Evolutionary conservation across 306 rosid genomes (phyloP), one percentile per base, ranked within the genome.

Genomic region (Quercus berberidifolia): DNA sequence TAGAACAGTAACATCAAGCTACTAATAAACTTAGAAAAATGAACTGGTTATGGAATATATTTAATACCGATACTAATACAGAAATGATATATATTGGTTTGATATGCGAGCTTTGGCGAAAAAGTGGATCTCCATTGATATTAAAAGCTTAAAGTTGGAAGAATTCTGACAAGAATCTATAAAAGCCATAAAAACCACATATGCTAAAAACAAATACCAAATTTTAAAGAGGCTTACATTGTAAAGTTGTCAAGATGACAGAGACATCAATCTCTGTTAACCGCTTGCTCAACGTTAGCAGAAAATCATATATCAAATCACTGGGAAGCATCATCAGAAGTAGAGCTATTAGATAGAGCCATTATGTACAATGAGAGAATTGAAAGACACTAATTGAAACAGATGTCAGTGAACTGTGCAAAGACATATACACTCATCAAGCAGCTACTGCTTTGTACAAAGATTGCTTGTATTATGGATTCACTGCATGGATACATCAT

Each of bases 261-360:
- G 97, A 91, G 81, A 94, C 97, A 71, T 94, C 98, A 33, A 85
- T 70, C 90, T 92, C 98, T 4, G 86, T 81, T 76, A 94, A 81
- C 57, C 84, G 81, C 89, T 92, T 88, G 91, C 97, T 83, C 97
- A 94, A 76, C 84, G 86, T 76, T 76, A 76, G 65, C 71, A 94
- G 85, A 83, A 95, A 92, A 86, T 95, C 97, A 75, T 85, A 95
- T 80, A 92, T 87, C 64, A 95, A 85, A 80, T 95, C 98, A 83
- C 98, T 95, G 95, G 82, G 85, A 80, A 78, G 68, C 56, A 89
- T 77, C 71, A 41, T 23, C 74, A 82, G 60, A 88, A 26, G 49
- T 25, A 83, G 30, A 70, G 21, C 71, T 23, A 84, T 86, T 82
- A 85, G 81, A 71, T 80, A 38, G 60, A 76, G 63, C n/a, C 20